Conservation (phyloP, 192 early-diverging fungal genomes). For the Obelidium mucronatum region DNA sequence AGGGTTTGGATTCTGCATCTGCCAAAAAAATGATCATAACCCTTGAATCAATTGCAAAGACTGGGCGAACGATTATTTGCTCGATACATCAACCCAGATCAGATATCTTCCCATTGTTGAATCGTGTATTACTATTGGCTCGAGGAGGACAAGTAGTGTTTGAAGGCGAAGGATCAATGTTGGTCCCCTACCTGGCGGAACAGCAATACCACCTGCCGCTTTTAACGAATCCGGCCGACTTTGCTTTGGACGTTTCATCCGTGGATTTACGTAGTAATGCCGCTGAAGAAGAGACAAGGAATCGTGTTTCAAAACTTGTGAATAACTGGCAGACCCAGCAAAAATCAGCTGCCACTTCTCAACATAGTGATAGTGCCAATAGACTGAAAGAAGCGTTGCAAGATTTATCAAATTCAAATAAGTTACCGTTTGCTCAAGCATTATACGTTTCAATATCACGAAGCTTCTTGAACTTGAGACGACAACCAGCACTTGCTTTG, state of each 20-base stretch:
- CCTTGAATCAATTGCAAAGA: constrained; percentile 30
- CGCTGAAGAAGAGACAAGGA: constrained; percentile 26
- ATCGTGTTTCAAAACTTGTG: constrained; percentile 33
- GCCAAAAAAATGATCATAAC: constrained; percentile 37
- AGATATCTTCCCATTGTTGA: constrained; percentile 77
- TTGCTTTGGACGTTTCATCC: constrained; percentile 49
- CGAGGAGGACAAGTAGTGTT: constrained; percentile 43
- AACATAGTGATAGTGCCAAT: too few relatives aligned
- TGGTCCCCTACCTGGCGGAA: constrained; percentile 43
- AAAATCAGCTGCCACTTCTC: too few relatives aligned
- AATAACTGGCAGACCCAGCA: too few relatives aligned
- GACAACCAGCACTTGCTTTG: constrained; percentile 36
- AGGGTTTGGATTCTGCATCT: constrained; percentile 40
- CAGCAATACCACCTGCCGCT: constrained; percentile 34
- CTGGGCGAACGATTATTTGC: constrained; percentile 65
- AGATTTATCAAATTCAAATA: too few relatives aligned
- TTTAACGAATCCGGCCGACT: constrained; percentile 52
- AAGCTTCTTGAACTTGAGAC: constrained; percentile 38
- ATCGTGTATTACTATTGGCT: constrained; percentile 42
- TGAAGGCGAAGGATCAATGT: constrained; percentile 29
- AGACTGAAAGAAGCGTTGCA: too few relatives aligned
- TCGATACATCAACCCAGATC: constrained; percentile 87
- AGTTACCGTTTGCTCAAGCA: too few relatives aligned
- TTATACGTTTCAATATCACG: too few relatives aligned
- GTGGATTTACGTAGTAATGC: constrained; percentile 44